Percentiles rank a stretch among this genome's conserved stretches.
These are phyloP conservation scores for Rhizoclosmatium globosum DNA, from an alignment of 192 early-diverging fungal species.

Conservation along the genomic window DNA sequence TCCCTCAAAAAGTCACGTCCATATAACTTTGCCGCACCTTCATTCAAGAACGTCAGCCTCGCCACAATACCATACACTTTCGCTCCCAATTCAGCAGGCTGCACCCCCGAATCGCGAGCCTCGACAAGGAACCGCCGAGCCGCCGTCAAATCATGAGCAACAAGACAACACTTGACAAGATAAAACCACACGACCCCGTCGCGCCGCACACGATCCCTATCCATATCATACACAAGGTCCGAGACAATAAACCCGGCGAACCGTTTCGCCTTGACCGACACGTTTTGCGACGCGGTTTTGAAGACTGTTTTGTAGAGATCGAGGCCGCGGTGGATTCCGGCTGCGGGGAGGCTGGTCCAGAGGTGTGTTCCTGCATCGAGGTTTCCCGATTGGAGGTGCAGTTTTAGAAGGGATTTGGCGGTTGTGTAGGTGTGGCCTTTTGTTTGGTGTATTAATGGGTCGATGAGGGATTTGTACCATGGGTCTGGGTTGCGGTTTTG, in stretches of 20 bases:
- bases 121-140: not conserved
- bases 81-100: not conserved
- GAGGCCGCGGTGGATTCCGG: not conserved
- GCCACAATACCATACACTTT: constrained; percentile 8
- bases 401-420: not conserved
- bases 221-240: constrained; percentile 22
- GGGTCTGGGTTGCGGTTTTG: not conserved
- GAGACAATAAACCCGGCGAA: not conserved
- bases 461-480: not conserved
- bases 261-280: not conserved
- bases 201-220: not conserved
- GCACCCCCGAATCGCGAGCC: not conserved
- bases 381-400: not conserved
- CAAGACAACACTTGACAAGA: constrained; percentile 15
- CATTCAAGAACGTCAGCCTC: constrained; percentile 7
- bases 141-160: not conserved
- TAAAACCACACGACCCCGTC: not conserved
- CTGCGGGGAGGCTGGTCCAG: not conserved
- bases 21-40: constrained; percentile 4
- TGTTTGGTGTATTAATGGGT: not conserved
- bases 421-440: constrained; percentile 3
- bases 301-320: not conserved
- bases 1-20: constrained; percentile 4
- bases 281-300: not conserved
- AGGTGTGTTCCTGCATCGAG: not conserved